Evolutionary conservation across 148 eudicot genomes (phyloP).

Genomic region (Rhododendron molle): DNA sequence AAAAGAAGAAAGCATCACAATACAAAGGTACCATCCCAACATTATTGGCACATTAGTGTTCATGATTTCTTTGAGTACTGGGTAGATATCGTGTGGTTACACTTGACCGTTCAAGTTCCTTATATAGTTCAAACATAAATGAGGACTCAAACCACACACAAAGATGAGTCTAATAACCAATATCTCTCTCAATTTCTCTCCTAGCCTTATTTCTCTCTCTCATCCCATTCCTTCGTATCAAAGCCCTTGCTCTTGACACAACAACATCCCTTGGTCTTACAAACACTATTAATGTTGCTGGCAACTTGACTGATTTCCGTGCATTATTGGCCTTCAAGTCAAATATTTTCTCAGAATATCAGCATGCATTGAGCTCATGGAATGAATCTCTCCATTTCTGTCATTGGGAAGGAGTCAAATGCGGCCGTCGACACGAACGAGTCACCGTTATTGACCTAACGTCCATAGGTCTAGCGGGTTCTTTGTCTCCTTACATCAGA

Average conservation of each 20-base stretch:
- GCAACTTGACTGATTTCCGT: neutral
- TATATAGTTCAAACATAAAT: too few species aligned
- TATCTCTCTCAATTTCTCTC: neutral
- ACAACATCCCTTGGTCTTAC: neutral
- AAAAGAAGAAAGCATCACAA: too few species aligned
- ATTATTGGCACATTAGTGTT: too few species aligned
- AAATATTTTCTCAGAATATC: neutral
- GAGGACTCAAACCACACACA: neutral
- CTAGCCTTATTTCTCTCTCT: neutral
- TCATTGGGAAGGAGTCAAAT: neutral
- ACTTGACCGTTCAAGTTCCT: too few species aligned
- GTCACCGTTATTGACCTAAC: neutral
- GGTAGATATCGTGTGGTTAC: too few species aligned
- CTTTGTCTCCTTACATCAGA: neutral
- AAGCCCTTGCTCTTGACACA: neutral
- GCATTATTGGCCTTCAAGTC: neutral
- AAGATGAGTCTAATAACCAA: neutral
- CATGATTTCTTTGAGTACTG: too few species aligned
- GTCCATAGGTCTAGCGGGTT: neutral
- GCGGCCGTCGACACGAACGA: neutral
- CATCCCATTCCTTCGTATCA: neutral
- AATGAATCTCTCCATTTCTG: neutral
- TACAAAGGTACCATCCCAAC: too few species aligned
- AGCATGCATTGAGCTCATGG: neutral
- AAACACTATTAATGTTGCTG: neutral